Evolutionary conservation across 768 basidiomycete species (phyloP).

Genomic region (Suillus subaureus): DNA sequence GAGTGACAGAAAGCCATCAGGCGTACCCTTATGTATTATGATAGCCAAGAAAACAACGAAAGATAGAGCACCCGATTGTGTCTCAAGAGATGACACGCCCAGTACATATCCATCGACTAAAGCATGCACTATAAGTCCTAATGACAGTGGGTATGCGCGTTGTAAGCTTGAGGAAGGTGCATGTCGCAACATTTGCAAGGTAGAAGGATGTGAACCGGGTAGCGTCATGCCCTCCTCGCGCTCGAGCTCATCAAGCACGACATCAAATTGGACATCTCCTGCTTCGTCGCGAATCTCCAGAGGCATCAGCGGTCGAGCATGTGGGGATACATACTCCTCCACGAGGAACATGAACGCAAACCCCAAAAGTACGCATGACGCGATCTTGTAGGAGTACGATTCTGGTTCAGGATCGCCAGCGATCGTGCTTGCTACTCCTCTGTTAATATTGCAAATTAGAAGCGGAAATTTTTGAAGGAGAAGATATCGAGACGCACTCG

Average conservation of each 20-base stretch:
- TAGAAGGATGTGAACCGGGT: slow-evolving; percentile 13
- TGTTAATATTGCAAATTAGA: slow-evolving; percentile 28
- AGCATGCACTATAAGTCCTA: slow-evolving; percentile 87
- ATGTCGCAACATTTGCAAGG: slow-evolving; percentile 15
- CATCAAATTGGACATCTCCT: slow-evolving; percentile 55
- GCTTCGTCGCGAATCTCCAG: slow-evolving; percentile 3
- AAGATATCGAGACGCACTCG: slow-evolving; percentile 59
- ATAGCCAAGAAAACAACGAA: slow-evolving; percentile 90
- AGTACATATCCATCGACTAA: slow-evolving; percentile 92
- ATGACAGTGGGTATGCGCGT: slow-evolving; percentile 69
- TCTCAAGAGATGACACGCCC: slow-evolving; percentile 68
- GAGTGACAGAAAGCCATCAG: background rate
- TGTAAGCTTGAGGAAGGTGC: slow-evolving; percentile 28
- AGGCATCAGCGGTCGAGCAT: slow-evolving; percentile 42
- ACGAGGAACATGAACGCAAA: slow-evolving; percentile 59
- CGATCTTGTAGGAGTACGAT: slow-evolving; percentile 55
- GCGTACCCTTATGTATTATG: slow-evolving; percentile 82
- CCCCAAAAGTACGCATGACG: slow-evolving; percentile 65
- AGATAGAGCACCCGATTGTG: slow-evolving; percentile 55
- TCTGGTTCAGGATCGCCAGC: slow-evolving; percentile 37
- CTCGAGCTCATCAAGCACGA: slow-evolving; percentile 62
- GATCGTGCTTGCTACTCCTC: slow-evolving; percentile 71
- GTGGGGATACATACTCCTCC: slow-evolving; percentile 61
- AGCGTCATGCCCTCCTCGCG: slow-evolving; percentile 35
- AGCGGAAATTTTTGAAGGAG: background rate